Conservation (phyloP, 192 early-diverging fungal genomes). For the Coemansia sp. region DNA sequence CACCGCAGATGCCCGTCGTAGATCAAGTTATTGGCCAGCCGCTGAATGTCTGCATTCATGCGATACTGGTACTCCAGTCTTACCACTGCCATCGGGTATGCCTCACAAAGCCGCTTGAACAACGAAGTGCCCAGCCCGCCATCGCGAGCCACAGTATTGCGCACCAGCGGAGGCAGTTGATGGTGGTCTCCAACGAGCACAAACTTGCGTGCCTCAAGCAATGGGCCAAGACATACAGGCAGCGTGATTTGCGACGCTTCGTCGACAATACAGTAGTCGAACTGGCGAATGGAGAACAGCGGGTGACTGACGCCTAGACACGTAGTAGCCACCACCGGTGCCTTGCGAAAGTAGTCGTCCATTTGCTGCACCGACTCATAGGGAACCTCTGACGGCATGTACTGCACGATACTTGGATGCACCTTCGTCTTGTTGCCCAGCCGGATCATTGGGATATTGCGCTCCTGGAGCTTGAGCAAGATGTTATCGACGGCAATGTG, state of each 20-base stretch:
- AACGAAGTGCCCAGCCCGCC: conserved; percentile 63
- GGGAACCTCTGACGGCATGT: conserved; percentile 35
- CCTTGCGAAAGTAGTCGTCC: conserved; percentile 60
- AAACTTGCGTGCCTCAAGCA: conserved; percentile 80
- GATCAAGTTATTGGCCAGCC: conserved; percentile 76
- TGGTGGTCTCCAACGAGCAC: conserved; percentile 95
- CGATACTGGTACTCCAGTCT: conserved; percentile 85
- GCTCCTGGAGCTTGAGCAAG: conserved; percentile 78
- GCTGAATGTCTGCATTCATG: conserved; percentile 92
- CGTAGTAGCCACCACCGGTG: conserved; percentile 81
- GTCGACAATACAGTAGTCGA: conserved; percentile 97
- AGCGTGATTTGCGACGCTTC: conserved; percentile 94
- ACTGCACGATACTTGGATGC: conserved; percentile 53
- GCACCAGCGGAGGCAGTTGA: conserved; percentile 90
- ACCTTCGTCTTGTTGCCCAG: conserved; percentile 71
- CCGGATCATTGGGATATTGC: conserved; percentile 65
- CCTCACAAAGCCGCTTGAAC: conserved; percentile 80
- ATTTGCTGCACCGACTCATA: conserved; percentile 65
- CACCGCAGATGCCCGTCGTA: conserved; percentile 80
- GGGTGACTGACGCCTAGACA: conserved; percentile 82
- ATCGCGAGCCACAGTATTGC: conserved; percentile 39
- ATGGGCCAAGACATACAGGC: conserved; percentile 86
- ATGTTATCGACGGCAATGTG: conserved; percentile 94
- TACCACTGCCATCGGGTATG: conserved; percentile 75
- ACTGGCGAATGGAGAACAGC: conserved; percentile 71